A percentile compares a stretch with the other conserved stretches of the same genome.
Evolutionary conservation across 2,329 filamentous ascomycete species (phyloP).

Genomic region (Leptographium galeiforme): DNA sequence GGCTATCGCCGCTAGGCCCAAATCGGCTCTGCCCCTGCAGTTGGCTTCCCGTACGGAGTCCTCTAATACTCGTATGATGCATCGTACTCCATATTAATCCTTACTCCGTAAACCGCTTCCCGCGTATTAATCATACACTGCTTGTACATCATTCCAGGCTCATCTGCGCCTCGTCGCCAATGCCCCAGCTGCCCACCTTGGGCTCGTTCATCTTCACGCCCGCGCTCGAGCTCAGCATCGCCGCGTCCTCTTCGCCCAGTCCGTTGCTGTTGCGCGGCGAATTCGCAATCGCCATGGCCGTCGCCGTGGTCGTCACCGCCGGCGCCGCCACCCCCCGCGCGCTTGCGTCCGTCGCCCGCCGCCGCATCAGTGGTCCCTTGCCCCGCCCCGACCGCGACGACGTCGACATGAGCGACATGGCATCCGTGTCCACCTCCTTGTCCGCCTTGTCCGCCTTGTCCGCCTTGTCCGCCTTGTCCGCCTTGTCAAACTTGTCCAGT

Average conservation of each 20-base stretch:
- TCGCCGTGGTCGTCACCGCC: constrained; percentile 1
- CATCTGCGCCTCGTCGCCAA: constrained; percentile 77
- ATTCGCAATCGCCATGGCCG: constrained; percentile 10
- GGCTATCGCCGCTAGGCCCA: too few species aligned
- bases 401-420: constrained; percentile 32
- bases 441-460: constrained; percentile 3
- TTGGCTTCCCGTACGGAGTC: too few species aligned
- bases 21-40: too few species aligned
- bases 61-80: neutral
- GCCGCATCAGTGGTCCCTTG: constrained; percentile 25
- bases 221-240: constrained; percentile 27
- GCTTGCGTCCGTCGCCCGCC: constrained; percentile 20
- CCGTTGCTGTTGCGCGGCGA: constrained; percentile 28
- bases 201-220: constrained; percentile 40
- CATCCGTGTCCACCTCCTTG: constrained; percentile 22
- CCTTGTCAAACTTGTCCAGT: neutral
- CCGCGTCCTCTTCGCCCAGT: constrained; percentile 27
- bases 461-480: too few species aligned
- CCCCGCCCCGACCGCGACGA: constrained; percentile 29
- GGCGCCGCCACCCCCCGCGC: constrained; percentile 17
- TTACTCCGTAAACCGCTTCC: neutral
- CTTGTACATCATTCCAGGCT: constrained; percentile 41
- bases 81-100: too few species aligned
- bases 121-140: neutral
- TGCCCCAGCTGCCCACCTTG: constrained; percentile 54